Percentiles rank a stretch among this genome's conserved stretches.
Evolutionary conservation across 495 filamentous ascomycete species (phyloP).

Genomic region (Daldinia concentrica): DNA sequence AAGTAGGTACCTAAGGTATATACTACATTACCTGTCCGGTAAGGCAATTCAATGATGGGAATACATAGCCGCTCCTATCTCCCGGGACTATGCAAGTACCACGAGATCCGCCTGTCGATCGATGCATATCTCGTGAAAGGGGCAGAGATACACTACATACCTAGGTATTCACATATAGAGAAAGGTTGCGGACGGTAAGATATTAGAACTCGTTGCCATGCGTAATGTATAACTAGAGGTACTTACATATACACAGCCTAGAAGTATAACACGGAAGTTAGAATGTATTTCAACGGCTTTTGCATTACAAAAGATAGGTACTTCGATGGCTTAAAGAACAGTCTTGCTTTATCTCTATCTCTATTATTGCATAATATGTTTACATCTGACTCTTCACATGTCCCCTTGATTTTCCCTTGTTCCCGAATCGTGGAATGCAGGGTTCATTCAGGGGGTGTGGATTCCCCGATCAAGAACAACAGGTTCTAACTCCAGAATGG

Average conservation of each 20-base stretch:
- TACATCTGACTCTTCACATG: neutral
- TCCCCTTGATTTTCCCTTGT: conserved; percentile 6
- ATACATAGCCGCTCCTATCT: neutral
- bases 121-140: conserved; percentile 6
- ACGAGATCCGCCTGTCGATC: conserved; percentile 7
- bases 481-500: conserved; percentile 16
- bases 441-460: conserved; percentile 20
- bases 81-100: neutral
- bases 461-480: conserved; percentile 29
- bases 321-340: neutral
- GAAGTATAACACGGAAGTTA: too few species aligned
- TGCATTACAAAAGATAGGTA: too few species aligned
- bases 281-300: too few species aligned
- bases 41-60: conserved; percentile 8
- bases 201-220: neutral
- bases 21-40: too few species aligned
- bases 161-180: neutral
- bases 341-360: neutral
- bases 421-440: conserved; percentile 26
- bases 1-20: neutral
- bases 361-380: neutral
- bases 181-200: neutral
- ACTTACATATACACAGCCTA: too few species aligned
- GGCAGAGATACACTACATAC: neutral
- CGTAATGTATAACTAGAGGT: too few species aligned